Conservation (phyloP, 805 yeast species). For the Candida wancherniae region DNA sequence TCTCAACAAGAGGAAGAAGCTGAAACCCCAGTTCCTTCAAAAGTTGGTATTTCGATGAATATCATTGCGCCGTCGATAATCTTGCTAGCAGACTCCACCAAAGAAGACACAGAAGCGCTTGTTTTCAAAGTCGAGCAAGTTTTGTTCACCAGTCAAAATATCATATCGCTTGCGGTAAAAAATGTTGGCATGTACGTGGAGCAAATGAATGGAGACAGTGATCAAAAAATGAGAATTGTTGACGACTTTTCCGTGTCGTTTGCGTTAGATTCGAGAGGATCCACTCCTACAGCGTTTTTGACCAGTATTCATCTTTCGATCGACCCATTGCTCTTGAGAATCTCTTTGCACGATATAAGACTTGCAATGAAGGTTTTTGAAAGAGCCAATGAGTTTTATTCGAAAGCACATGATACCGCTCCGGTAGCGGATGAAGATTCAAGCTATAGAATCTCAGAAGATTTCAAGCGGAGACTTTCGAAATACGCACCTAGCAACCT, state of each 20-base stretch:
- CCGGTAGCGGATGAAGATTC: conserved; percentile 16
- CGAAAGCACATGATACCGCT: conserved; percentile 15
- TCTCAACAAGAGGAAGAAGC: neutral
- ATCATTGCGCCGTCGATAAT: conserved; percentile 73
- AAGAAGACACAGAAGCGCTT: conserved; percentile 71
- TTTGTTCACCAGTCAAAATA: conserved; percentile 61
- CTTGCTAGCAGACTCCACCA: conserved; percentile 73
- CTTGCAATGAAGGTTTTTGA: conserved; percentile 72
- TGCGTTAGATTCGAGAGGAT: conserved; percentile 65
- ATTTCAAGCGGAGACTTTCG: conserved; percentile 54
- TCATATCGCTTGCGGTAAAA: conserved; percentile 60
- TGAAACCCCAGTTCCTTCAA: conserved; percentile 6
- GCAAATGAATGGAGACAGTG: conserved; percentile 63
- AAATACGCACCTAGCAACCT: conserved; percentile 66
- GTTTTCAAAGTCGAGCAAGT: conserved; percentile 85
- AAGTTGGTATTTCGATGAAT: conserved; percentile 56
- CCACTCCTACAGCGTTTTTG: conserved; percentile 52
- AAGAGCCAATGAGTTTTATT: conserved; percentile 57
- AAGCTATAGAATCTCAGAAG: conserved; percentile 51
- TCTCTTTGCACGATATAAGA: conserved; percentile 82
- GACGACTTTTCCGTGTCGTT: conserved; percentile 85
- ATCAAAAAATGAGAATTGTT: conserved; percentile 61
- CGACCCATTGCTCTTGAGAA: conserved; percentile 75
- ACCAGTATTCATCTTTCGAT: conserved; percentile 65
- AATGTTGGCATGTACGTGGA: conserved; percentile 85